A percentile compares a stretch with the other conserved stretches of the same genome.
phyloP scores from a whole-genome alignment of 306 rosid species.

The Luffa aegyptiaca region DNA sequence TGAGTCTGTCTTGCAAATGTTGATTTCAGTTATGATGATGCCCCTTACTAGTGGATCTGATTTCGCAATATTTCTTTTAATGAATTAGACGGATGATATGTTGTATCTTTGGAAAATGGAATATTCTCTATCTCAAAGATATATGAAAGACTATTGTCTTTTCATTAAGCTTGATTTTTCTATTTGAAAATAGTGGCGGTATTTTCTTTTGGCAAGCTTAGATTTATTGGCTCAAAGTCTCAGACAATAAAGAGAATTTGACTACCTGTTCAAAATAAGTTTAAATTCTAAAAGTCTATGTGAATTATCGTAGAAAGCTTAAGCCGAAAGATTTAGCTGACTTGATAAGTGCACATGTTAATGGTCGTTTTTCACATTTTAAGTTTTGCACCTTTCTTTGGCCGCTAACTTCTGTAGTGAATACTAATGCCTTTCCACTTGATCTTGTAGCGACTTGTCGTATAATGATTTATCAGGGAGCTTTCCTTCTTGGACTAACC shows the following conservation, averaged over 20 bases:
- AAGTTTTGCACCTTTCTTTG: neutral
- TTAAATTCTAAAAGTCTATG: neutral
- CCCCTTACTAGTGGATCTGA: neutral
- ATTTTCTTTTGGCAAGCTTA: neutral
- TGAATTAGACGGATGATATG: neutral
- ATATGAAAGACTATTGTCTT: neutral
- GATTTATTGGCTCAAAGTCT: neutral
- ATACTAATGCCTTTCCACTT: neutral
- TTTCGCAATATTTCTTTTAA: neutral
- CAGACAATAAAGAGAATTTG: neutral
- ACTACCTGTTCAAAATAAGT: neutral
- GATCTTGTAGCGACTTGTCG: conserved; percentile 69
- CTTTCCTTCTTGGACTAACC: conserved; percentile 66
- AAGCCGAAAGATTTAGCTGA: neutral
- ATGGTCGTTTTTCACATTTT: neutral
- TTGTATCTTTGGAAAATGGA: neutral
- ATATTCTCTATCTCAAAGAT: neutral
- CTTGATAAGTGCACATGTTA: neutral
- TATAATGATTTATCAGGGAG: conserved; percentile 65
- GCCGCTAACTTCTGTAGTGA: neutral
- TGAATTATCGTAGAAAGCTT: neutral
- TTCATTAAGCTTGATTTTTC: neutral
- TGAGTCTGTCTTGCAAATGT: conserved; percentile 22
- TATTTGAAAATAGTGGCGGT: neutral
- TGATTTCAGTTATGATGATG: neutral